Conservation (phyloP, 345 rosid genomes). For the Arabis hirsuta region DNA sequence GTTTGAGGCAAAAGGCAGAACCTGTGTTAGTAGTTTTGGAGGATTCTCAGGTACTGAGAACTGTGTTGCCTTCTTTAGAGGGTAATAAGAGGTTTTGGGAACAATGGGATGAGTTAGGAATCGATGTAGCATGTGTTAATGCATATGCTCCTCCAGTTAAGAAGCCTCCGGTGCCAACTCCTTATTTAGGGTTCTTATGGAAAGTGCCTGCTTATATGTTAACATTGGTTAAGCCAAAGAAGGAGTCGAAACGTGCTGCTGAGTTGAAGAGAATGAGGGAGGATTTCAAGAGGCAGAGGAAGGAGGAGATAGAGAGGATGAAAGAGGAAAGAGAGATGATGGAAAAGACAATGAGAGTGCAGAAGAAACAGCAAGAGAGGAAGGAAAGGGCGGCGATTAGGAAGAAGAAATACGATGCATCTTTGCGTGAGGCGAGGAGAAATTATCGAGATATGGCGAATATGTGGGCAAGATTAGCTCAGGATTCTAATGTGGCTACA, state of each 20-base stretch:
- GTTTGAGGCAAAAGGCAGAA: constrained; percentile 56
- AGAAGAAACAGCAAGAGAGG: constrained; percentile 71
- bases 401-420: constrained; percentile 65
- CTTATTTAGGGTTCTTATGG: constrained; percentile 81
- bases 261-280: constrained; percentile 70
- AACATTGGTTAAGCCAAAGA: constrained; percentile 62
- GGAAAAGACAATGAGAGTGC: constrained; percentile 57
- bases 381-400: constrained; percentile 55
- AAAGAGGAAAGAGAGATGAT: constrained; percentile 71
- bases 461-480: constrained; percentile 70
- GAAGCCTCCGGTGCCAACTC: constrained; percentile 70
- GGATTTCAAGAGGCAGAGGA: constrained; percentile 69
- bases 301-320: constrained; percentile 58
- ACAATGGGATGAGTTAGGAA: constrained; percentile 69
- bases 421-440: constrained; percentile 64
- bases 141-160: constrained; percentile 81
- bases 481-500: constrained; percentile 69
- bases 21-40: constrained; percentile 80
- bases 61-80: constrained; percentile 73
- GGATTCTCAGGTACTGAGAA: constrained; percentile 78
- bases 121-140: constrained; percentile 72
- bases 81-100: constrained; percentile 86
- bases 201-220: constrained; percentile 64
- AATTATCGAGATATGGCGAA: constrained; percentile 57
- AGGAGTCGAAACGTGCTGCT: constrained; percentile 64